These are phyloP conservation scores for Citrus glauca DNA, from an alignment of 345 rosid species.

Conservation along the genomic window DNA sequence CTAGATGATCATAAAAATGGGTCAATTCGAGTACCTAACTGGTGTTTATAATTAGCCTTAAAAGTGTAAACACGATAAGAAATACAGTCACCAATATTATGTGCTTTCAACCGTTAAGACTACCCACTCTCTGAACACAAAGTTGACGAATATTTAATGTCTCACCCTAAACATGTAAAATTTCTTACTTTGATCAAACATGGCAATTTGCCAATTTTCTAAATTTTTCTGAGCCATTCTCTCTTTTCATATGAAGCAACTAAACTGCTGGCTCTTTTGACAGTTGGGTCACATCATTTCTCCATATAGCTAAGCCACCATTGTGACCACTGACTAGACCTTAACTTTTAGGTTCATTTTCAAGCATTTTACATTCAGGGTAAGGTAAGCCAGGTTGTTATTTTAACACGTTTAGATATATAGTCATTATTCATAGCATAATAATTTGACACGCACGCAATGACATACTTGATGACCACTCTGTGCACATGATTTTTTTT, in stretches of 20 bases:
- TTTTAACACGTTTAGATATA: background rate
- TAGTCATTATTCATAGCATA: no score
- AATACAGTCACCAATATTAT: background rate
- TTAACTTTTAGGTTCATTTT: background rate
- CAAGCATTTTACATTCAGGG: background rate
- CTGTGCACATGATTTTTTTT: no score
- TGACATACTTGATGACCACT: no score
- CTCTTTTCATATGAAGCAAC: background rate
- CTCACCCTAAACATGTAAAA: background rate
- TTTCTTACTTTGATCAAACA: constrained; percentile 4
- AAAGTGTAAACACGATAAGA: background rate
- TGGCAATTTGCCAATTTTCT: background rate
- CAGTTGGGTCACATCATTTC: background rate
- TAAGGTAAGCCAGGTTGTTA: background rate
- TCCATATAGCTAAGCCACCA: background rate
- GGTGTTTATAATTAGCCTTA: background rate
- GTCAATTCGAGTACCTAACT: background rate
- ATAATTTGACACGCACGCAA: no score
- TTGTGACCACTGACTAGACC: background rate
- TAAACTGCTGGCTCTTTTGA: background rate
- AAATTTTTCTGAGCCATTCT: background rate
- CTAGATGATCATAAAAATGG: background rate
- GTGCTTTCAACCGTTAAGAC: background rate
- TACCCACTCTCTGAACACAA: background rate
- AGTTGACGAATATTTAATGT: background rate